Base-by-base conservation (phyloP, 2,329 filamentous ascomycete species). In the Paraphaeosphaeria sporulosa region DNA sequence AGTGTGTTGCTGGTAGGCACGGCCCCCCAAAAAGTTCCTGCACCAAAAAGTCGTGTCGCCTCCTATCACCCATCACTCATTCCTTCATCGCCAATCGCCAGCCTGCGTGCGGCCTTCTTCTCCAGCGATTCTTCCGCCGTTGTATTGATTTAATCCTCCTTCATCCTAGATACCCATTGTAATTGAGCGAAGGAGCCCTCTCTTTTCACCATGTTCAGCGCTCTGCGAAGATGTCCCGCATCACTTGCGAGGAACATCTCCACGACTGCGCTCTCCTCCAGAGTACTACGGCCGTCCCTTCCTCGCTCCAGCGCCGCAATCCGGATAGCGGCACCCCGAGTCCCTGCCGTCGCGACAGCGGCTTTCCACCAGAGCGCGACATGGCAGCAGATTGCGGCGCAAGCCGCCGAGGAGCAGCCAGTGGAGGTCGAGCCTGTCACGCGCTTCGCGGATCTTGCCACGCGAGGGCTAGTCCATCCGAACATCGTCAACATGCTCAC, bases 401-500 rank as follows among this genome's bases (percentile, higher is more conserved):
- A 69, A 57, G 62, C 53, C 12, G 60, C 64, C 30, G 67, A 64
- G 3, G 61, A 68, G 23, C 60, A 68, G 54, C 19, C 62, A n/a
- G 52, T 50, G 12, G 56, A 72, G 27, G 59, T 73, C 51, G 71
- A 61, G 10, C 69, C 70, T 34, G 62, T 82, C 61, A 83, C 81
- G 25, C 70, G 69, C 34, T 85, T 85, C 63, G 63, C 70, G 17
- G 80, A 84, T 25, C 76, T 85, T 23, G 78, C 72, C 36, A 71
- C 71, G n/a, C 70, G 70, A 17, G 74, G 76, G 5, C 69, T 84
- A 80, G 85, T 96, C 44, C 83, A 94, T 72, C 73, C 79, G 25
- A 86, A 83, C 60, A 79, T 97, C 54, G 83, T 96, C 64, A 73
- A 83, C 4, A 85, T 89, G 27, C 88, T 99, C 68, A 90, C 86